Evolutionary conservation across 2,329 filamentous ascomycete genomes (phyloP).

Genomic region (Ceratocystis lukuohia): DNA sequence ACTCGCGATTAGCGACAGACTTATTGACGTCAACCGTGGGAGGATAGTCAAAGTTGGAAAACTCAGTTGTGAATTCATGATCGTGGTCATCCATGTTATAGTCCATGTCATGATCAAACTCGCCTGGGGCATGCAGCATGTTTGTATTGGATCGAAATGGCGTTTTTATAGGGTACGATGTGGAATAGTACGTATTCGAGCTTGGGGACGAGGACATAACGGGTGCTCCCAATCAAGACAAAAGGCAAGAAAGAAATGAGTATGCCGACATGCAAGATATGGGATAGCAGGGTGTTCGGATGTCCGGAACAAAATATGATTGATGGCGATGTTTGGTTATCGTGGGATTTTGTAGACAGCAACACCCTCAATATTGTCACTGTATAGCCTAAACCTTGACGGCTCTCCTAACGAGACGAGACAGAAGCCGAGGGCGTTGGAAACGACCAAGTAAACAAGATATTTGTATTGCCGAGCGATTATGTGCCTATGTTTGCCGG

Average conservation of each 20-base stretch:
- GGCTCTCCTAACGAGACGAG: neutral
- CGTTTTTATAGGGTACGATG: constrained; percentile 14
- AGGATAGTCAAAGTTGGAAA: constrained; percentile 18
- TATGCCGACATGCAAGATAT: neutral
- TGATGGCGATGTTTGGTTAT: neutral
- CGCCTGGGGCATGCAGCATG: neutral
- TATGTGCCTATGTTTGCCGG: neutral
- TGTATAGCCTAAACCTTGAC: neutral
- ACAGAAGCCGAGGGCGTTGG: neutral
- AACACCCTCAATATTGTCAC: neutral
- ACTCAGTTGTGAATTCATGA: constrained; percentile 20
- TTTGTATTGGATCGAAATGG: neutral
- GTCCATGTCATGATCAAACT: neutral
- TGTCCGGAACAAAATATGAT: neutral
- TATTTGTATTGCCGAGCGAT: neutral
- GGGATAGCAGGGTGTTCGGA: neutral
- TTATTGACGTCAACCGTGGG: constrained; percentile 21
- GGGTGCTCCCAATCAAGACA: neutral
- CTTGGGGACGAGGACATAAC: constrained; percentile 12
- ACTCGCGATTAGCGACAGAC: constrained; percentile 25
- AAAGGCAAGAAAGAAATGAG: neutral
- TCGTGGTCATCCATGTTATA: neutral
- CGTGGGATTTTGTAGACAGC: neutral
- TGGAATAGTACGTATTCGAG: neutral
- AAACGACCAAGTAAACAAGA: neutral